Conservation (phyloP, 345 rosid genomes). For the Aquilaria sinensis region DNA sequence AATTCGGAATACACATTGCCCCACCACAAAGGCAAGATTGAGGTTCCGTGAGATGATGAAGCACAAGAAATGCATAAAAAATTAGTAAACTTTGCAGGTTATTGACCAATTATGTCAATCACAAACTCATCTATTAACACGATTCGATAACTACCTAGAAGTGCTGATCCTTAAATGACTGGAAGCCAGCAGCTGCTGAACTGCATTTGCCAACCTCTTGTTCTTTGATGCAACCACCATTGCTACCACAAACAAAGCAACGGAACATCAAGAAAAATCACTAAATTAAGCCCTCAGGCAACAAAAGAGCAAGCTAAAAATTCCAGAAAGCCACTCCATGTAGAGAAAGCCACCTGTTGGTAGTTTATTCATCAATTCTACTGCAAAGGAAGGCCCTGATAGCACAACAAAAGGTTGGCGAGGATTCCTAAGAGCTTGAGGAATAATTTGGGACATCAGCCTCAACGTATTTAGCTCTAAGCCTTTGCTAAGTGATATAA, state of each 20-base stretch:
- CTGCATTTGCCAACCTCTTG: conserved; percentile 63
- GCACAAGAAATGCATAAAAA: too few relatives aligned
- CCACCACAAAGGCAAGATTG: too few relatives aligned
- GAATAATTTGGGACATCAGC: conserved; percentile 95
- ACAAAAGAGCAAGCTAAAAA: conserved; percentile 9
- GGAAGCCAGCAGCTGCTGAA: conserved; percentile 86
- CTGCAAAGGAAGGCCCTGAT: conserved; percentile 90
- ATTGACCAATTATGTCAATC: too few relatives aligned
- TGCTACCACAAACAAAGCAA: conserved; percentile 39
- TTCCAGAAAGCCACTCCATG: background rate
- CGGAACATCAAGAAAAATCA: background rate
- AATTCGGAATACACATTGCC: too few relatives aligned
- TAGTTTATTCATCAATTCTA: conserved; percentile 79
- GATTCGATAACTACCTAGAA: conserved; percentile 49
- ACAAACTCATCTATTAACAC: background rate
- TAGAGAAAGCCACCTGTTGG: conserved; percentile 57
- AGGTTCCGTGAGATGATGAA: too few relatives aligned
- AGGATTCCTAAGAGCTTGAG: conserved; percentile 59
- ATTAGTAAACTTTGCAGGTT: too few relatives aligned
- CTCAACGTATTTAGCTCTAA: conserved; percentile 82
- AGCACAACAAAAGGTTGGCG: conserved; percentile 84
- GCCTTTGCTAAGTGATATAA: conserved; percentile 93
- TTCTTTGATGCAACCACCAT: conserved; percentile 96
- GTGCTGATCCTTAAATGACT: conserved; percentile 79
- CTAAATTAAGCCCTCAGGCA: background rate